These are phyloP conservation scores for Dendrostoma leiphaemia DNA, from an alignment of 2,329 filamentous ascomycete genomes.

Conservation along the genomic window DNA sequence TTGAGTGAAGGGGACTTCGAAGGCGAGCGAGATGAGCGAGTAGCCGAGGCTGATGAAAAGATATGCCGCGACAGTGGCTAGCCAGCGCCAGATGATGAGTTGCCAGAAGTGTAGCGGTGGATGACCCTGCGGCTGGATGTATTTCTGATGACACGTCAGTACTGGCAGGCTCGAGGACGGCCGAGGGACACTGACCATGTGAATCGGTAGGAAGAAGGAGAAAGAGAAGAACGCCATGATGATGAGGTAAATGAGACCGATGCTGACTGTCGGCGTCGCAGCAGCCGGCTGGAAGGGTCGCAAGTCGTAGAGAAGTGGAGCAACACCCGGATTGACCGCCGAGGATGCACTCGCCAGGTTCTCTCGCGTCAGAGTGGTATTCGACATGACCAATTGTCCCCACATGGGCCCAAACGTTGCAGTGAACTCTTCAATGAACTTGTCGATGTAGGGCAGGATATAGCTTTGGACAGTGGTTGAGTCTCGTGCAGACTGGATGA, in stretches of 20 bases:
- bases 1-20: slow-evolving; percentile 60
- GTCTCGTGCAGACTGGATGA: slow-evolving; percentile 56
- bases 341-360: slow-evolving; percentile 26
- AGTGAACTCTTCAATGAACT: slow-evolving; percentile 44
- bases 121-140: slow-evolving; percentile 52
- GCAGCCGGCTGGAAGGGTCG: slow-evolving; percentile 56
- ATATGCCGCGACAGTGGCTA: slow-evolving; percentile 55
- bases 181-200: slow-evolving; percentile 46
- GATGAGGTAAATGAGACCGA: slow-evolving; percentile 66
- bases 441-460: slow-evolving; percentile 48
- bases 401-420: slow-evolving; percentile 47
- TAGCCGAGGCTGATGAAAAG: slow-evolving; percentile 62
- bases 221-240: slow-evolving; percentile 68
- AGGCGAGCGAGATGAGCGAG: slow-evolving; percentile 61
- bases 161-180: no score
- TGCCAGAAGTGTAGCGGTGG: slow-evolving; percentile 58
- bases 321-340: slow-evolving; percentile 31
- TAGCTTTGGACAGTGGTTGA: slow-evolving; percentile 52
- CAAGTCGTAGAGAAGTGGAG: slow-evolving; percentile 44
- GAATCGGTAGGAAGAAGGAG: slow-evolving; percentile 62
- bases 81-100: slow-evolving; percentile 56
- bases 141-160: slow-evolving; percentile 33
- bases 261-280: slow-evolving; percentile 56
- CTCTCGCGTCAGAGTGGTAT: slow-evolving; percentile 33
- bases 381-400: slow-evolving; percentile 38